Evolutionary conservation across 352 stramenopile species (phyloP).

Genomic region (Aphanomyces cochlioides): DNA sequence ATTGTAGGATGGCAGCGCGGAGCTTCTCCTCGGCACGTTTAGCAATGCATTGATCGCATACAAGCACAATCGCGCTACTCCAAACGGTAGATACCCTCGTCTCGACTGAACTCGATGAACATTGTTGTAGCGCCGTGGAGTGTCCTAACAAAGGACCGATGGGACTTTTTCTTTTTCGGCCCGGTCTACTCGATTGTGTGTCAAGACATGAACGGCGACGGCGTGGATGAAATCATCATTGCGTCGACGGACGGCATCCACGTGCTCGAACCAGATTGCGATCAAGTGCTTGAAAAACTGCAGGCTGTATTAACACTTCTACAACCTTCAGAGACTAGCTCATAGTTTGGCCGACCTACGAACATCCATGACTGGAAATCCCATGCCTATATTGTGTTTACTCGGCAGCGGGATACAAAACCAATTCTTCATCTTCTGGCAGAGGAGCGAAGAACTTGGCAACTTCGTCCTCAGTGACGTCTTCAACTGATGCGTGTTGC

Average conservation of each 20-base stretch:
- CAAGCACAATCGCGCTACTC: neutral
- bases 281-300: constrained; percentile 19
- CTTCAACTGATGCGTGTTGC: constrained; percentile 55
- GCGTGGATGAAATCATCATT: constrained; percentile 24
- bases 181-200: constrained; percentile 24
- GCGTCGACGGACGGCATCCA: constrained; percentile 25
- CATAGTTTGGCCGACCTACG: neutral
- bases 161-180: constrained; percentile 29
- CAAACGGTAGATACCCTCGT: too few species aligned
- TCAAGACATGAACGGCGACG: constrained; percentile 29
- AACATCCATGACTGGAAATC: neutral
- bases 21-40: constrained; percentile 20
- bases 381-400: neutral
- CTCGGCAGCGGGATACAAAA: constrained; percentile 46
- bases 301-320: constrained; percentile 5
- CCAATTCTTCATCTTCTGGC: constrained; percentile 67
- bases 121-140: neutral
- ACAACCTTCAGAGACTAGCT: neutral
- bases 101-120: neutral
- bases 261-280: constrained; percentile 26
- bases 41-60: constrained; percentile 25
- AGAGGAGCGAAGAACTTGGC: constrained; percentile 77
- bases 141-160: neutral
- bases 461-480: constrained; percentile 67
- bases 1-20: constrained; percentile 7